Base-by-base conservation (phyloP, 805 yeast species). In the Debaryomyces maramus region DNA sequence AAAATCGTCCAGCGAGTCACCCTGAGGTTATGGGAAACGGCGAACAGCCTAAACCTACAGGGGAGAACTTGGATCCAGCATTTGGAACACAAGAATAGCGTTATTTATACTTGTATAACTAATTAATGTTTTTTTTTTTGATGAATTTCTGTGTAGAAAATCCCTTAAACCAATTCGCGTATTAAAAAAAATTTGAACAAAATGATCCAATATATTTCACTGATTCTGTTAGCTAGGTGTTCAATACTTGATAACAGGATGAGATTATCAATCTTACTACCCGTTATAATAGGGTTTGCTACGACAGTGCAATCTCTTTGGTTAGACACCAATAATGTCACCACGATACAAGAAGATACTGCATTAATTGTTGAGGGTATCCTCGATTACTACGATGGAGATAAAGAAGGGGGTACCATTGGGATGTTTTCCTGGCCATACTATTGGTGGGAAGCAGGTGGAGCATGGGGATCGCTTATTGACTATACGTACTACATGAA, bases 361-460 rank as follows among this genome's bases (percentile, higher is more conserved):
- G 67, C 81, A 0, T 60, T 78, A 33, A 68, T 89, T 14, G 81
- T 82, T 2, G 60, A 72, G 32, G 97, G 97, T 46, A 66, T 88
- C 40, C 71, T 89, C 70, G 90, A 87, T 66, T 89, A 89, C 61
- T 89, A 89, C 56, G 80, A 75, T 11, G 91, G 95, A 28, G 53
- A 60, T 46, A 59, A 73, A 24, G 60, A 72, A 31, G 97, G 97
- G 24, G 85, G 90, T 6, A 77, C 89, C 4, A 70, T 86, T 19
- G 99, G 98, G 31, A 81, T 85, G 89, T 90, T 93, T 61, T 70
- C 82, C 9, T 67, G 73, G 56, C 98, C 98, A 0, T 90, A 91
- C 72, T 91, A 91, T 73, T 91, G 98, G 99, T 90, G 97, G 97
- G 88, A 89, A 67, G 96, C 97, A 7, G 98, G 98, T 50, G 95